Base-by-base conservation (phyloP, 129 eudicot genomes). In the Tanacetum coccineum region DNA sequence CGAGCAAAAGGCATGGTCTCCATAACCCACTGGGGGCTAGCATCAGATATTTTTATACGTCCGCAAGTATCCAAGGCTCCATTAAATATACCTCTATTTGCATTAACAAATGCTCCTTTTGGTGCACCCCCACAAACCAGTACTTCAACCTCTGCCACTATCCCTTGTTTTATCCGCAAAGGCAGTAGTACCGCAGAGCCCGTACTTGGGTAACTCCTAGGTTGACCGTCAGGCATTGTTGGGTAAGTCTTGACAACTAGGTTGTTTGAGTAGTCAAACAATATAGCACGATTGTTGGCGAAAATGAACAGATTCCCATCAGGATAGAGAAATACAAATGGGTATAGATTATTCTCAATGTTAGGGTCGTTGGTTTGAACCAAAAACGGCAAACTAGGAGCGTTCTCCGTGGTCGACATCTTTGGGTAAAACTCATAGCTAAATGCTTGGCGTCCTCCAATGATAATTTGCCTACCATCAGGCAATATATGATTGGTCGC, bases 101-200 rank as follows among this genome's bases (percentile, higher is more conserved):
- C 87, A n/a, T 68, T 76, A 12, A 42, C 53, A 20, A 54, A 84
- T 8, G 82, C 64, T 32, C 85, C 95, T 46, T 70, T 79, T 3
- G 90, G 95, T 40, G 95, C 95, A 25, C 95, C 90, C 0, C 96
- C 96, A 44, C 96, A 85, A 22, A 90, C 87, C 77, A 90, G 68
- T 9, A 90, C 92, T 50, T 87, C 83, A 36, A 80, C 84, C 15
- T 66, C 75, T 3, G 19, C 9, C 3, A 17, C 44, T 0, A 18
- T 13, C 6, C 74, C 87, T 13, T 66, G 62, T 20, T 72, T 44
- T 19, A 68, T 76, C 72, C 32, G 59, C 67, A 90, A 40, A 7
- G 95, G 97, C 4, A 90, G 86, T 13, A 87, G 73, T 45, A 84
- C 95, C 0, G 91, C 90, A 0, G 97, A 90, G 13, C 95, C 97